Conservation (phyloP, 192 early-diverging fungal genomes). For the Fimicolochytrium jonesii region DNA sequence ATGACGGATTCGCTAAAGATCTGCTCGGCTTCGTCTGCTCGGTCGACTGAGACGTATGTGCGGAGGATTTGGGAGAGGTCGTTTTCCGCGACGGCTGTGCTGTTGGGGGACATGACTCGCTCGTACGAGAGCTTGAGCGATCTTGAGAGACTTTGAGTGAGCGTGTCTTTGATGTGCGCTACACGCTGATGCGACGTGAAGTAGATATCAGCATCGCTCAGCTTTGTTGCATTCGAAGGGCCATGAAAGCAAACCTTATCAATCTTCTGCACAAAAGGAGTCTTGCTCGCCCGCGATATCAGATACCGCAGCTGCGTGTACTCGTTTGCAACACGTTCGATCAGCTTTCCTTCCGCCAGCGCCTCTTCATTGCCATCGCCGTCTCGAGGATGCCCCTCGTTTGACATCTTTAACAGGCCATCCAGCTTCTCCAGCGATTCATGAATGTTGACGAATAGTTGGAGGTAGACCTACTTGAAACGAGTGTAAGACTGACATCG, state of each 20-base stretch:
- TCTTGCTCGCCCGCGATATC: conserved; percentile 47
- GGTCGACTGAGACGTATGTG: conserved; percentile 71
- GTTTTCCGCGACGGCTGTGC: conserved; percentile 32
- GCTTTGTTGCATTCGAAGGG: neutral
- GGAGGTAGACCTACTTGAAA: conserved; percentile 47
- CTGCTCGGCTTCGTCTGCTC: conserved; percentile 56
- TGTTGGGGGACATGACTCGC: conserved; percentile 39
- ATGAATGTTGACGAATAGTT: conserved; percentile 69
- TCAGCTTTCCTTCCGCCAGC: conserved; percentile 55
- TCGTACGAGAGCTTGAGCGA: conserved; percentile 37
- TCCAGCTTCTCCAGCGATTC: conserved; percentile 78
- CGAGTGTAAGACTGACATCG: neutral
- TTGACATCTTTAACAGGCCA: conserved; percentile 54
- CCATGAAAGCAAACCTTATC: conserved; percentile 56
- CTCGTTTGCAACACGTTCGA: conserved; percentile 80
- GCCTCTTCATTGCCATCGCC: neutral
- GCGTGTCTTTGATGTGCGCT: conserved; percentile 65
- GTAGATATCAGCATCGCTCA: neutral
- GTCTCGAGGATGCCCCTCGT: conserved; percentile 11
- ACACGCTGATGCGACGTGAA: conserved; percentile 47
- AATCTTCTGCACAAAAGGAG: conserved; percentile 68
- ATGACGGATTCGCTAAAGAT: conserved; percentile 45
- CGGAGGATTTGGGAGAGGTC: conserved; percentile 65
- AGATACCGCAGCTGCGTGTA: conserved; percentile 81
- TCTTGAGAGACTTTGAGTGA: conserved; percentile 55